A percentile compares a stretch with the other conserved stretches of the same genome.
Conservation (phyloP, 176 grass and related monocot species). For the Carex littledalei region DNA sequence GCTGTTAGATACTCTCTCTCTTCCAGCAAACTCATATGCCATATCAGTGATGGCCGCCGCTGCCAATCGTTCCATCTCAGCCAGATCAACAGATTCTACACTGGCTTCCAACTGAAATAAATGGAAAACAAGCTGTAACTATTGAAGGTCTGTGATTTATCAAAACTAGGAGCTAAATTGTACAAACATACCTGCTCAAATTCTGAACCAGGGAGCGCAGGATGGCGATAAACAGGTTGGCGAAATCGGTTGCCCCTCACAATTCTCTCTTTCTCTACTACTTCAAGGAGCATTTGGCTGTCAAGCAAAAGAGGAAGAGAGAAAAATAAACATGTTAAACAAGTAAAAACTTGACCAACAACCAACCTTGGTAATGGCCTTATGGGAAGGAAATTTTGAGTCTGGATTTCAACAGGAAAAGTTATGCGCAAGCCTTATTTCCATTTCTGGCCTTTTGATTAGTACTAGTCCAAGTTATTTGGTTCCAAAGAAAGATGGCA, state of each 20-base stretch:
- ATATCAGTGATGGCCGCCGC: slow-evolving; percentile 64
- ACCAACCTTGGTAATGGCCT: not conserved
- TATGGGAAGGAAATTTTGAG: not conserved
- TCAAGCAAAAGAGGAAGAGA: not conserved
- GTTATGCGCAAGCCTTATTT: not conserved
- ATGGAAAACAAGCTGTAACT: not conserved
- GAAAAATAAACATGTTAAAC: not conserved
- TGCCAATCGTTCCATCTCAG: slow-evolving; percentile 79
- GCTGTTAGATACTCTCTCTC: slow-evolving; percentile 47
- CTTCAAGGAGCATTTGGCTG: slow-evolving; percentile 84
- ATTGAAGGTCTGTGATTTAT: not conserved
- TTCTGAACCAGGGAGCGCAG: slow-evolving; percentile 72
- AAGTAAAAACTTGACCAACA: not conserved
- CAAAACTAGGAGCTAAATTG: slow-evolving; percentile 2
- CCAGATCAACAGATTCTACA: slow-evolving; percentile 67
- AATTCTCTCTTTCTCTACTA: slow-evolving; percentile 61
- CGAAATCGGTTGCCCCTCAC: slow-evolving; percentile 56
- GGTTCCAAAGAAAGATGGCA: not conserved
- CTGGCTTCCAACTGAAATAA: slow-evolving; percentile 53
- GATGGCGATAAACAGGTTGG: slow-evolving; percentile 64
- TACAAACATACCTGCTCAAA: slow-evolving; percentile 60
- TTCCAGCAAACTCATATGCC: slow-evolving; percentile 56
- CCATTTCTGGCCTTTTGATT: not conserved
- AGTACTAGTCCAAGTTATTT: not conserved
- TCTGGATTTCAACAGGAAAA: not conserved